Conservation (phyloP, 148 eudicot species). For the Fagopyrum homotropicum region DNA sequence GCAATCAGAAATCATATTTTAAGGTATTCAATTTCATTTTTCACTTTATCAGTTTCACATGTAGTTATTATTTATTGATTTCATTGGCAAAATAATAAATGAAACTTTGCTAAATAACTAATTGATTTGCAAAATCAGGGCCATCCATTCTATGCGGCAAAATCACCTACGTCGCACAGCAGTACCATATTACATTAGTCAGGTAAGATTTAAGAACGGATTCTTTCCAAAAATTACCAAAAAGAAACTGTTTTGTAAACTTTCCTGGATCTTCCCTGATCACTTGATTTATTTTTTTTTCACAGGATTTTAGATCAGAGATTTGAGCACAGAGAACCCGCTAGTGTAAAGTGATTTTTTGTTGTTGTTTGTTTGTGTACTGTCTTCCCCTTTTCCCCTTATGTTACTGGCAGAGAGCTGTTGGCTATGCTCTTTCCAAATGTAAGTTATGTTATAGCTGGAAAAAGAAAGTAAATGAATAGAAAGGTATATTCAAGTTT, state of each 20-base stretch:
- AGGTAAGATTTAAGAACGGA: neutral
- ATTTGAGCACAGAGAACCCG: neutral
- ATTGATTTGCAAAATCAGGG: neutral
- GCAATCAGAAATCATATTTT: neutral
- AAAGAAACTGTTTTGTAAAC: neutral
- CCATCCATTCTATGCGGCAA: neutral
- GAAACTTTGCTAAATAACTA: too few species aligned
- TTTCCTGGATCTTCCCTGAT: neutral
- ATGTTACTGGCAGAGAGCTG: neutral
- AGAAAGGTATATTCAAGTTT: neutral
- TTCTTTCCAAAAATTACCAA: neutral
- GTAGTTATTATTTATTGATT: too few species aligned
- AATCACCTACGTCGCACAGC: neutral
- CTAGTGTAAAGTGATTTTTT: neutral
- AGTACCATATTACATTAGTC: neutral
- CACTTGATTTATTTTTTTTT: neutral
- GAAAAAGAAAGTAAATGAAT: neutral
- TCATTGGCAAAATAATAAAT: neutral
- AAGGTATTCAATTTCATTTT: neutral
- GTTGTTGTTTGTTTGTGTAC: neutral
- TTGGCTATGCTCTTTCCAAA: neutral
- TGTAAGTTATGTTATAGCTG: constrained; percentile 1
- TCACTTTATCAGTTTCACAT: neutral
- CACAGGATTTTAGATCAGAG: constrained; percentile 2
- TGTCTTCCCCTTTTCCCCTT: neutral